Evolutionary conservation across 768 basidiomycete genomes (phyloP).

Genomic region (Leccinum pellstonianum): DNA sequence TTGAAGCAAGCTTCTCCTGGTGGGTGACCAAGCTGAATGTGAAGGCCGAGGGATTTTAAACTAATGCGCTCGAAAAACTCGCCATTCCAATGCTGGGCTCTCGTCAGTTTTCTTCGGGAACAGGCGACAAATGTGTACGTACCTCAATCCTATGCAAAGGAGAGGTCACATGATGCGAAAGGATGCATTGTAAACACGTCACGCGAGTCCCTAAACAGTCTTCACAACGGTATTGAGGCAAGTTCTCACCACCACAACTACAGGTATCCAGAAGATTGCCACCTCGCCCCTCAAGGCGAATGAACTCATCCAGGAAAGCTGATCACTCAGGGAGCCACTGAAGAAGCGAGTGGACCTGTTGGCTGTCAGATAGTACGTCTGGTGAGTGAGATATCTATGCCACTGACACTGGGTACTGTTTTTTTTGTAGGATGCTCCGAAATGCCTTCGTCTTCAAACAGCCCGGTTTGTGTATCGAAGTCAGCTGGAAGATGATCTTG

Average conservation of each 20-base stretch:
- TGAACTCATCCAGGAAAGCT: constrained; percentile 1
- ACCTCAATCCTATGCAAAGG: constrained; percentile 2
- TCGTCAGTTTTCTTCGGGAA: background rate
- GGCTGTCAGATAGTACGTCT: too few relatives aligned
- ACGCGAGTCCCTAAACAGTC: background rate
- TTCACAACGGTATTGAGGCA: background rate
- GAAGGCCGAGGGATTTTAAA: background rate
- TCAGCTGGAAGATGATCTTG: too few relatives aligned
- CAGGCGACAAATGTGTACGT: too few relatives aligned
- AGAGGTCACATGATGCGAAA: background rate
- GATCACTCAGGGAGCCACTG: constrained; percentile 1
- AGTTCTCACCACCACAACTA: background rate
- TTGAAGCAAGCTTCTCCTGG: background rate
- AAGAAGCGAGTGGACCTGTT: background rate
- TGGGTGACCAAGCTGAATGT: constrained; percentile 1
- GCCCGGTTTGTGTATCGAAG: too few relatives aligned
- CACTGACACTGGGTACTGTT: background rate
- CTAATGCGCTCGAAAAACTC: background rate
- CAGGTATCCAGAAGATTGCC: background rate
- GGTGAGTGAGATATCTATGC: background rate
- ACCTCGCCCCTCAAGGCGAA: background rate
- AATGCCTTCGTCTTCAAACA: too few relatives aligned
- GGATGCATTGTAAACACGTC: background rate
- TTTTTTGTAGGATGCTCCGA: background rate
- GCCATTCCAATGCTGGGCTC: constrained; percentile 2